These are phyloP conservation scores for Quercus variabilis DNA, from an alignment of 306 rosid genomes.

Conservation along the genomic window DNA sequence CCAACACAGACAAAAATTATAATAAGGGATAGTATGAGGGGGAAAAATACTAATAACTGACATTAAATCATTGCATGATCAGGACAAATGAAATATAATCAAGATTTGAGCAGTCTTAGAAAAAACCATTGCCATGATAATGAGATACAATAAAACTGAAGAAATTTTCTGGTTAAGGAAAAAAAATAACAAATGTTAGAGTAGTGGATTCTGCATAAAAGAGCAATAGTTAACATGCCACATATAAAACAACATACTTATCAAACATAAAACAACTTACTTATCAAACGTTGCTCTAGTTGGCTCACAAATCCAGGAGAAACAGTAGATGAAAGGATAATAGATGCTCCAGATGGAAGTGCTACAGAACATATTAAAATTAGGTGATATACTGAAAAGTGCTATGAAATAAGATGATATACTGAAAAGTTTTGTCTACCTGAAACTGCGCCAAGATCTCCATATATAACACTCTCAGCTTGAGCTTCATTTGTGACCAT, in stretches of 20 bases:
- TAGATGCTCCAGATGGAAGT: conserved; percentile 79
- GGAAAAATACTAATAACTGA: neutral
- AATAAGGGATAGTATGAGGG: neutral
- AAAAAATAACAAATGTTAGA: neutral
- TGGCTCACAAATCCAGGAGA: conserved; percentile 89
- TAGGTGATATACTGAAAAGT: no score
- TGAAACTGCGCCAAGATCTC: conserved; percentile 83
- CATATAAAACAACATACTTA: conserved; percentile 46
- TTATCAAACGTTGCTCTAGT: conserved; percentile 66
- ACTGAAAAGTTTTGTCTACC: conserved; percentile 45
- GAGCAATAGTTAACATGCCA: conserved; percentile 18
- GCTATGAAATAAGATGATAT: conserved; percentile 1
- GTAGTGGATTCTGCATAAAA: conserved; percentile 6
- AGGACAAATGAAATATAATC: neutral
- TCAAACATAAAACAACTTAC: conserved; percentile 44
- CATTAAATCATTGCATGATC: neutral
- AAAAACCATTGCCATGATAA: neutral
- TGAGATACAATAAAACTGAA: neutral
- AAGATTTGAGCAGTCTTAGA: neutral
- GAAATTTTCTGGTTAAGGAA: neutral
- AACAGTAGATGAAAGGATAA: conserved; percentile 86
- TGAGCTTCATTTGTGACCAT: conserved; percentile 93
- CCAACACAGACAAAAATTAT: neutral
- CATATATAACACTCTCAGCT: conserved; percentile 78
- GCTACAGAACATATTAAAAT: conserved; percentile 26